Evolutionary conservation across 129 eudicot species (phyloP), one percentile per base, ranked within the genome.

Genomic region (Flaveria linearis): DNA sequence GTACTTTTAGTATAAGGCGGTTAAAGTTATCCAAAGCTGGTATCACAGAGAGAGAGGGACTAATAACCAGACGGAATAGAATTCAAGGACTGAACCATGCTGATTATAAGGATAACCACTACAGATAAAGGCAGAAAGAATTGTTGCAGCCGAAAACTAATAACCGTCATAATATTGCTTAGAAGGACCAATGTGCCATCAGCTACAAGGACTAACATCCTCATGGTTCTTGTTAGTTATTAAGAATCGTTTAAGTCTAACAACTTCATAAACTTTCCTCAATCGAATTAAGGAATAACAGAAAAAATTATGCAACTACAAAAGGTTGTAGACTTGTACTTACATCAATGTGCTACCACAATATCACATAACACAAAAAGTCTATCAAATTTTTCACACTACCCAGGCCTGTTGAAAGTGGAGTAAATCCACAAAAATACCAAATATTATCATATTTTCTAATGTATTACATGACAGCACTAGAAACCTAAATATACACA

Each of bases 401-500:
- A 30, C 36, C 5, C 36, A 30, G 0, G 36, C 36, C 36, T 0
- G 5, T 30, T 30, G 5, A 30, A 30, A 30, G 36, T 30, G 36
- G 36, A 30, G 36, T 30, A 30, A 30, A 67, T 39, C 68, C 5
- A 61, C 78, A 75, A 26, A 75, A 1, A 75, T 9, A n/a, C 63
- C 79, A 47, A 62, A 47, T 3, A 47, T 75, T 28, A 62, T 52
- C 71, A 61, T 61, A 45, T 23, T 16, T 10, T 23, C 78, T 74
- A 74, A 43, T 12, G 47, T 66, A 53, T 39, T 42, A 55, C 55
- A 77, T 46, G 22, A 75, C 63, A 62, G 28, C 61, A 69, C 39
- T 20, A 26, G 36, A 33, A 78, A 45, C 18, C 62, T 45, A 60
- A 43, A 39, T 30, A 58, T 45, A 69, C 49, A 56, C 60, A 56